phyloP scores from a whole-genome alignment of 2,329 filamentous ascomycete species.

The Cyphellophora europaea region DNA sequence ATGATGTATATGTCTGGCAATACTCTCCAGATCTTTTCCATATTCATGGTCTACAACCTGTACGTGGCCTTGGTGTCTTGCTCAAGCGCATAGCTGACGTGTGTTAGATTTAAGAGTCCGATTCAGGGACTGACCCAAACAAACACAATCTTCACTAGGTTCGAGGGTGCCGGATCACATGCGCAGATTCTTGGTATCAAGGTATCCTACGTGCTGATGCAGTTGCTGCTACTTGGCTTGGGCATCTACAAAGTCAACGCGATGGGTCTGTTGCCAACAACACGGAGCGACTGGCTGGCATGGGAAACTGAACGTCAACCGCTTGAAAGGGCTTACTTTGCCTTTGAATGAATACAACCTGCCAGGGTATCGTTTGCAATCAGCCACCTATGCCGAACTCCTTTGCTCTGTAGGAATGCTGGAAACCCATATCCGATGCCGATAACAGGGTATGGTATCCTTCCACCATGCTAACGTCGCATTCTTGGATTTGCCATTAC shows the following conservation, averaged over 20 bases:
- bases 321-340: conserved; percentile 56
- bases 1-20: conserved; percentile 99
- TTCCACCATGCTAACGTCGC: too few relatives aligned
- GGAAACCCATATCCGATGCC: too few relatives aligned
- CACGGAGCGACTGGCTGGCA: conserved; percentile 91
- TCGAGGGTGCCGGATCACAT: conserved; percentile 73
- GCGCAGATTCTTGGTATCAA: conserved; percentile 73
- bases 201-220: conserved; percentile 77
- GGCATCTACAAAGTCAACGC: conserved; percentile 94
- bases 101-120: conserved; percentile 70
- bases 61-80: conserved; percentile 2
- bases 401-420: neutral
- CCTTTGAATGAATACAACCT: conserved; percentile 21
- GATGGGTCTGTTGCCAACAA: conserved; percentile 93
- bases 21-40: conserved; percentile 95
- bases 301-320: conserved; percentile 75
- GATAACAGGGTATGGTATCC: too few relatives aligned
- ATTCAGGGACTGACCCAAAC: conserved; percentile 74
- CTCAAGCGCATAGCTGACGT: conserved; percentile 4
- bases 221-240: conserved; percentile 70
- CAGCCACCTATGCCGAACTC: neutral
- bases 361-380: neutral
- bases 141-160: conserved; percentile 80
- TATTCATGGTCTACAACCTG: conserved; percentile 98
- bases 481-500: too few relatives aligned